Evolutionary conservation across 108 stramenopile species (phyloP), one percentile per base, ranked within the genome.

Genomic region (Cyclotella cryptica): DNA sequence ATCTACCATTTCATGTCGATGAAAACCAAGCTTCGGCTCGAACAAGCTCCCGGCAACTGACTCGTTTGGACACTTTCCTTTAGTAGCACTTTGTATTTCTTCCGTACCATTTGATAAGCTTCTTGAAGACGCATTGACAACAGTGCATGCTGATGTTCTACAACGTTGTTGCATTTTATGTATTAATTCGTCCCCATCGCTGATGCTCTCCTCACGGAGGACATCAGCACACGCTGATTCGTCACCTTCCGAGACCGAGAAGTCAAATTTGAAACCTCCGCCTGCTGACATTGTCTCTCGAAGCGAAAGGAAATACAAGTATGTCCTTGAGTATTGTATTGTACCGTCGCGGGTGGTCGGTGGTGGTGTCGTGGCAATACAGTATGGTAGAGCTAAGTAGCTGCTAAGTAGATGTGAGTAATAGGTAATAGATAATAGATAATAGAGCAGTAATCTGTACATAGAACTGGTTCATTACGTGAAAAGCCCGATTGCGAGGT

Each of bases 91-190:
- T 3, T 3, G 6, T n/a, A n/a, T 49, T 17, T 9, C 68, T 12
- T 40, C 64, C 0, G 17, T 52, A 10, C 43, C 45, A 55, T 35
- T 55, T 14, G 49, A 53, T 22, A 69, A 1, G 6, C 15, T 21
- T 52, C 24, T 27, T 15, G 74, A 66, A 5, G 74, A 75, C 28
- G 21, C 64, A 66, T 75, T 45, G 40, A 64, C 13, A 27, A 75
- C 19, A 11, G 47, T 65, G 63, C 74, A 75, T 59, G 62, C 1
- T 49, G 47, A 49, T 49, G 47, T 49, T 49, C 2, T n/a, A 49
- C 47, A 49, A 49, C 47, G 47, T n/a, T n/a, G 47, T n/a, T n/a
- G 47, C 47, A 49, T 3, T 49, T 49, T 3, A 49, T 49, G 15
- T 49, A 49, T 49, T n/a, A 49, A 49, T 49, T 17, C 15, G n/a